phyloP scores from a whole-genome alignment of 1,139 yeast genomes.

The Candida albicans region DNA sequence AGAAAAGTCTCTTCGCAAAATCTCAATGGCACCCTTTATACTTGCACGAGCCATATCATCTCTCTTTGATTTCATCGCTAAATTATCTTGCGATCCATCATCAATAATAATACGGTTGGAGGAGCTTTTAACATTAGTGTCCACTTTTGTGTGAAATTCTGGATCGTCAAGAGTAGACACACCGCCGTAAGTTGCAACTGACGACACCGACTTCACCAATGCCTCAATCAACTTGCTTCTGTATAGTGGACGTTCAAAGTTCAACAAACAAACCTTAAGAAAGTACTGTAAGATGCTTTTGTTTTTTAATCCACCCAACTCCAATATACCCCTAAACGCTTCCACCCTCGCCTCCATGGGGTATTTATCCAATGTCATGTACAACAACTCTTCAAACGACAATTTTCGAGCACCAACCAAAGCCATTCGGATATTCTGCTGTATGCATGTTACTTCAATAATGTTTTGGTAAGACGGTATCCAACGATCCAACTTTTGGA shows the following conservation, averaged over 20 bases:
- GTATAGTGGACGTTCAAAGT: constrained; percentile 49
- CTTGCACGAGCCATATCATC: constrained; percentile 45
- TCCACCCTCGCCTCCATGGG: constrained; percentile 58
- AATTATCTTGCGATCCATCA: constrained; percentile 38
- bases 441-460: constrained; percentile 58
- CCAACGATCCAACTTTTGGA: constrained; percentile 83
- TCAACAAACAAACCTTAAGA: constrained; percentile 58
- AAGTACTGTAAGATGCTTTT: constrained; percentile 59
- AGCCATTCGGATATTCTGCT: constrained; percentile 61
- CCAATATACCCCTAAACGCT: constrained; percentile 69
- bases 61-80: constrained; percentile 48
- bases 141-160: constrained; percentile 46
- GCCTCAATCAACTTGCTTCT: constrained; percentile 49
- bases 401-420: constrained; percentile 55
- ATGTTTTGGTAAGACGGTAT: constrained; percentile 69
- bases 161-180: constrained; percentile 57
- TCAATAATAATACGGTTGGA: constrained; percentile 45
- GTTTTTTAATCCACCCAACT: constrained; percentile 77
- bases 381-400: constrained; percentile 49
- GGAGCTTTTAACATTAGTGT: constrained; percentile 20
- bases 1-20: constrained; percentile 64
- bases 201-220: constrained; percentile 55
- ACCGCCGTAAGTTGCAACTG: constrained; percentile 68
- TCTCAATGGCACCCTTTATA: constrained; percentile 61
- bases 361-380: constrained; percentile 52